Evolutionary conservation across 306 rosid species (phyloP).

Genomic region (Quercus suber): DNA sequence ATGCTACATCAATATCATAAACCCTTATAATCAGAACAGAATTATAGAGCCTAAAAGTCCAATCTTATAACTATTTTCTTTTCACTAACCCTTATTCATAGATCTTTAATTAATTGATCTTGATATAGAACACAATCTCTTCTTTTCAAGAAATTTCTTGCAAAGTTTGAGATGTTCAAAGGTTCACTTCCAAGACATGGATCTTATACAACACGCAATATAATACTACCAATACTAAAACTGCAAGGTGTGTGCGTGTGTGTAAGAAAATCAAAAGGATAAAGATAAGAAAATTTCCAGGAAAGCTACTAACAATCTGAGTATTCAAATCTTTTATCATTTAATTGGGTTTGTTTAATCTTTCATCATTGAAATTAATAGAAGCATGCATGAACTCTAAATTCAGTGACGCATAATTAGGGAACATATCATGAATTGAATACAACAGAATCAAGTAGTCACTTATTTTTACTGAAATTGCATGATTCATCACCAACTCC

Average conservation of each 20-base stretch:
- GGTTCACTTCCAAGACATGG: neutral
- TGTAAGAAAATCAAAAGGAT: neutral
- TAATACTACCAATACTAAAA: no score
- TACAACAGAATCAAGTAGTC: no score
- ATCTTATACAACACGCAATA: neutral
- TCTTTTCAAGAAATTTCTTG: neutral
- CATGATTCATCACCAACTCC: neutral
- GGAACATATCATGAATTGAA: neutral
- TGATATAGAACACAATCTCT: neutral
- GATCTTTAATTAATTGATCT: neutral
- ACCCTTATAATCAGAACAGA: neutral
- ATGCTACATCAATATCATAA: neutral
- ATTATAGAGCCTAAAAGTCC: neutral
- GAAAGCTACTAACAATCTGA: slow-evolving; percentile 1
- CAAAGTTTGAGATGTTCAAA: neutral
- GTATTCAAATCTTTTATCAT: neutral
- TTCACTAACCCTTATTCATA: slow-evolving; percentile 31
- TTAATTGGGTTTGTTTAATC: neutral
- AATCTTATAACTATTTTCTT: neutral
- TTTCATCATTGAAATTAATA: slow-evolving; percentile 6
- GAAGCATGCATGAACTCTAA: slow-evolving; percentile 26
- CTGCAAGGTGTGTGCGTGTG: neutral
- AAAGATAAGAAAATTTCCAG: slow-evolving; percentile 12
- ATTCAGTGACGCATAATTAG: slow-evolving; percentile 10
- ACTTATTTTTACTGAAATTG: neutral